Base-by-base conservation (phyloP, 176 grass and related monocot genomes). In the Metroxylon sagu region DNA sequence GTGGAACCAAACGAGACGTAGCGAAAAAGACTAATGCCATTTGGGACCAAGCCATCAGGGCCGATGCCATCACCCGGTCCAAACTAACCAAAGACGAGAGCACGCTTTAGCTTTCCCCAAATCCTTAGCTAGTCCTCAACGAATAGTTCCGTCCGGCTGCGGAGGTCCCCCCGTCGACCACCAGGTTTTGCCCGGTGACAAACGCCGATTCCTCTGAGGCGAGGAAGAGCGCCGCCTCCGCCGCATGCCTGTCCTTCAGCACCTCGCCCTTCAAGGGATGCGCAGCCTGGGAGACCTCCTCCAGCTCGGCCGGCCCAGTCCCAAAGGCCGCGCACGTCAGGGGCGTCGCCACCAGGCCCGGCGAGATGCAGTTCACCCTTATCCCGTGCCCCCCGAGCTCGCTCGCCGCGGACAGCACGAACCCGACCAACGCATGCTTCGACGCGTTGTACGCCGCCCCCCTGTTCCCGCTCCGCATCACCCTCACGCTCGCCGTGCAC, bases 311-410 rank as follows among this genome's bases (percentile, higher is more conserved):
- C 0, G 64, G 49, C 3, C 31, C 61, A 16, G 43, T 16, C 3
- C 86, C 74, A 8, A 25, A 19, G 8, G 64, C 4, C 14, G 3
- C 10, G 25, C 67, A 66, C 65, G 71, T 74, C 3, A 96, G 8
- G 16, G 91, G 86, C 35, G 86, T 96, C 19, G 67, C 86, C 53
- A 96, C 86, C 26, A 83, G 86, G 49, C 52, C 29, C 5, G 90
- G 89, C 4, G 90, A 86, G 57, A 95, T 76, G 53, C 86, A 83
- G 71, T 95, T 89, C 4, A 89, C 90, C 57, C 90, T 77, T 57
- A 86, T 75, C 1, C 90, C 85, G 16, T 78, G 66, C 1, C 18
- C 65, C 3, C 90, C 90, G 1, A 95, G 85, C 62, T 89, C 90
- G 0, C 64, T 69, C 0, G 90, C 79, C 2, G 90, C 85, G 2